Base-by-base conservation (phyloP, 768 basidiomycete species). In the Tulasnella sp. region DNA sequence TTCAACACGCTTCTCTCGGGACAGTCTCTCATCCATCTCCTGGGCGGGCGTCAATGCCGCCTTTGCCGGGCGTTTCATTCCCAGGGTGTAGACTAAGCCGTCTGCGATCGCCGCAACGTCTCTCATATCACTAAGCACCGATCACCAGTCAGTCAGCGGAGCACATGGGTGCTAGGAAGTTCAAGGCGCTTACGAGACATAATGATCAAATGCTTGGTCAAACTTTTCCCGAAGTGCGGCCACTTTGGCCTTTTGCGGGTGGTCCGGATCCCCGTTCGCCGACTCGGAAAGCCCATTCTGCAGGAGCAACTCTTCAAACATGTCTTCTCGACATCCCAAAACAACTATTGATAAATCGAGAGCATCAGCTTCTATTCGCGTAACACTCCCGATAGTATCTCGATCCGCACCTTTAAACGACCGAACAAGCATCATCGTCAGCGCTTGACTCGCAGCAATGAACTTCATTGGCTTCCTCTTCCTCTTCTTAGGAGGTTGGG, bases 181-280 rank as follows among this genome's bases (percentile, higher is more conserved):
- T n/a, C 39, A 36, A 74, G 38, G 75, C 27, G 42, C 76, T 62
- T 77, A 77, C 76, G 76, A 77, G 19, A 77, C 27, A 24, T 77
- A 77, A 62, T 77, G 76, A 62, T 77, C 76, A 31, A 77, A 77
- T 34, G 76, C 76, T 2, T 77, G 46, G 76, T 77, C 56, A 40
- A 77, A 77, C 56, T 77, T 77, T 5, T 62, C 36, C 38, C 76
- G 27, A 9, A 77, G 56, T 14, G 56, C n/a, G 7, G 76, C 56
- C 1, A 58, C 58, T 46, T 38, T 62, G 31, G 38, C 24, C 38
- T 39, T 62, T 8, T 46, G 16, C 16, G 56, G 46, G 34, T 34
- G 52, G 7, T 77, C 76, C 6, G 24, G 58, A 42, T 34, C 56
- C 27, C 62, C 62, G 27, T 77, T 77, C 27, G 48, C 48, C 46